A percentile compares a stretch with the other conserved stretches of the same genome.
These are phyloP conservation scores for Xylariaceae sp. DNA, from an alignment of 2,329 filamentous ascomycete genomes.

Conservation along the genomic window DNA sequence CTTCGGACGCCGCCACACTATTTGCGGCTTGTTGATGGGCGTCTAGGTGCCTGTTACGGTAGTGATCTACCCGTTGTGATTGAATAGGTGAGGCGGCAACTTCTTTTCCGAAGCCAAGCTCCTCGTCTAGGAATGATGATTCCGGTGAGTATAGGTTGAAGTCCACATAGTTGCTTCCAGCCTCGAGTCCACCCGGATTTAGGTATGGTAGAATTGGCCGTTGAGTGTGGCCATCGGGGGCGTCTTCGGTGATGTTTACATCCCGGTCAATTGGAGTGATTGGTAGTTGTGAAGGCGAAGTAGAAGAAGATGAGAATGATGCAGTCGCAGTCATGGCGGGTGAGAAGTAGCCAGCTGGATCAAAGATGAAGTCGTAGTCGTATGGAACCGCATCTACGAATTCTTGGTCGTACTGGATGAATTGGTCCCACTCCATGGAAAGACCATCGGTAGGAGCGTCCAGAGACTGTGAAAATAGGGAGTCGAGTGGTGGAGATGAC, in stretches of 20 bases:
- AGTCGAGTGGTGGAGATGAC: conserved; percentile 32
- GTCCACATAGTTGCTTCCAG: conserved; percentile 57
- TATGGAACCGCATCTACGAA: conserved; percentile 42
- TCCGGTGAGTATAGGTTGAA: conserved; percentile 63
- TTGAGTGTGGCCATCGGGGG: conserved; percentile 20
- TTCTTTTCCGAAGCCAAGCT: conserved; percentile 44
- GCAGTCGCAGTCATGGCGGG: conserved; percentile 38
- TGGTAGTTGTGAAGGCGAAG: conserved; percentile 44
- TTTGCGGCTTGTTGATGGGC: not conserved
- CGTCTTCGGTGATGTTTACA: conserved; percentile 19
- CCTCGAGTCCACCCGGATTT: conserved; percentile 43
- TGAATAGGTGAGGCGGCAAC: conserved; percentile 32
- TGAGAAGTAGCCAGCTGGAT: conserved; percentile 52
- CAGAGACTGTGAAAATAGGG: conserved; percentile 29
- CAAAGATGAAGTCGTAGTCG: conserved; percentile 55
- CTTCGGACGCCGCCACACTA: not conserved
- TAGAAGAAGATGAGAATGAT: conserved; percentile 38
- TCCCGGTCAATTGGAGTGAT: conserved; percentile 37
- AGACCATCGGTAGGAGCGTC: conserved; percentile 24
- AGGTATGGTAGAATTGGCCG: conserved; percentile 51
- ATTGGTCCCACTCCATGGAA: conserved; percentile 53
- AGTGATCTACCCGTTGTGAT: not conserved
- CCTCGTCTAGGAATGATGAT: conserved; percentile 57
- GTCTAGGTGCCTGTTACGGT: not conserved
- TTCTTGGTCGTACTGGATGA: conserved; percentile 53